Evolutionary conservation across 2,329 filamentous ascomycete genomes (phyloP).

Genomic region (Phaeosphaeriaceae sp.): DNA sequence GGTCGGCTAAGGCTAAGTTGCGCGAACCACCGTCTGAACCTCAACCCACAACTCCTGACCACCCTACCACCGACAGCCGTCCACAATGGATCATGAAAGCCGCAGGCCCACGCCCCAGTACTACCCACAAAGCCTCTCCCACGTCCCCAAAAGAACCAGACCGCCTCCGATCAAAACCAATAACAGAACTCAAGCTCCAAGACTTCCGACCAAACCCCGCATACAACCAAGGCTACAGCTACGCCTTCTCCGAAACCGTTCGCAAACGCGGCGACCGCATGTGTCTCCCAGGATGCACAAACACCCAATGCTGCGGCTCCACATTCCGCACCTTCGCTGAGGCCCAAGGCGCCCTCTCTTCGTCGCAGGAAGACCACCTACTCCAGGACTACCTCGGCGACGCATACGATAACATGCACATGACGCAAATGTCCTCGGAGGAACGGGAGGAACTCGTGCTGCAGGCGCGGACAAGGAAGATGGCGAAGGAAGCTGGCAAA

Average conservation of each 20-base stretch:
- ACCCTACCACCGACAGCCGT: conserved; percentile 19
- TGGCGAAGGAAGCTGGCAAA: conserved; percentile 77
- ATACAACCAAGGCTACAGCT: conserved; percentile 72
- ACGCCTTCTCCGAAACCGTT: conserved; percentile 77
- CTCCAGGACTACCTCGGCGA: conserved; percentile 63
- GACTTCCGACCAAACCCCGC: conserved; percentile 85
- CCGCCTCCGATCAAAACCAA: conserved; percentile 60
- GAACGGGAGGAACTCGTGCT: conserved; percentile 72
- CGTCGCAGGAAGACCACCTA: conserved; percentile 46
- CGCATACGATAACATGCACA: conserved; percentile 43
- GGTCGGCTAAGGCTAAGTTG: background rate
- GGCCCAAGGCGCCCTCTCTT: conserved; percentile 36
- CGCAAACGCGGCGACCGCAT: conserved; percentile 72
- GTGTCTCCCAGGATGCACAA: conserved; percentile 75
- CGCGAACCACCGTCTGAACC: conserved; percentile 6
- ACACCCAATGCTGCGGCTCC: conserved; percentile 77
- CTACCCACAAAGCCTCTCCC: conserved; percentile 9
- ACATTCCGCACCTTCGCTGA: conserved; percentile 71
- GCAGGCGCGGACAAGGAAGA: conserved; percentile 74
- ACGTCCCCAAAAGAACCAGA: conserved; percentile 10
- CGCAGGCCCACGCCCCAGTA: conserved; percentile 13
- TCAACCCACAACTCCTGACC: conserved; percentile 9
- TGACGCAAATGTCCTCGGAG: conserved; percentile 59
- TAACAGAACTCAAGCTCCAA: conserved; percentile 64
- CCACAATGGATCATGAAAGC: conserved; percentile 32